These are phyloP conservation scores for Fagus crenata DNA, from an alignment of 306 rosid genomes.

Conservation along the genomic window DNA sequence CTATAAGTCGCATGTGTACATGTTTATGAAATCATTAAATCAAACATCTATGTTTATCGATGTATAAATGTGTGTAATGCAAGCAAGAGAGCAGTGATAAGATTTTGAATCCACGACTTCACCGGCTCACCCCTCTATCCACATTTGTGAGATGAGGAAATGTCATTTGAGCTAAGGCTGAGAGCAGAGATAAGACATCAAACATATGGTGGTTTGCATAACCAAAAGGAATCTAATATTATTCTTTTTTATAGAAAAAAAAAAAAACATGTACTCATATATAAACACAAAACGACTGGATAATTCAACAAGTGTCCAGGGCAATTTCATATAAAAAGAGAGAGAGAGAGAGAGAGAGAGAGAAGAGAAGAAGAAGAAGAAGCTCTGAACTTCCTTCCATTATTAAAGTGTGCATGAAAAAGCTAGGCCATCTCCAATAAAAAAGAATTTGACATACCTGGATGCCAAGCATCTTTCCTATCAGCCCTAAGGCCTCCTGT, in stretches of 20 bases:
- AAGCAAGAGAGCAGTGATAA: not conserved
- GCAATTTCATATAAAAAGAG: not conserved
- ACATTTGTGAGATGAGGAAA: too few species aligned
- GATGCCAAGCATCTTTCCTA: constrained; percentile 87
- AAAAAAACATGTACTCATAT: too few species aligned
- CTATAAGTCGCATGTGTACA: constrained; percentile 1
- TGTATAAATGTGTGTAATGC: not conserved
- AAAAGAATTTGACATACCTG: constrained; percentile 52
- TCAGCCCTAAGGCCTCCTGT: constrained; percentile 83
- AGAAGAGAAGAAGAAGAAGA: not conserved
- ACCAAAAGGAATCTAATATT: too few species aligned
- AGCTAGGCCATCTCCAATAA: constrained; percentile 5
- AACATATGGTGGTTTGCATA: too few species aligned
- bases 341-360: not conserved
- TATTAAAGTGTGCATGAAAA: not conserved
- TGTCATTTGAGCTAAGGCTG: too few species aligned
- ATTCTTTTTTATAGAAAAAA: too few species aligned
- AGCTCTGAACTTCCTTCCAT: not conserved
- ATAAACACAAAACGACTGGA: not conserved
- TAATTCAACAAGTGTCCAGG: not conserved
- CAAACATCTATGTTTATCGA: not conserved
- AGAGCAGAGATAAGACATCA: too few species aligned
- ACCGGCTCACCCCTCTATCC: too few species aligned
- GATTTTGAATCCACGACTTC: too few species aligned
- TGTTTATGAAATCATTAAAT: constrained; percentile 3